Evolutionary conservation across 768 basidiomycete species (phyloP), one percentile per base, ranked within the genome.

Genomic region (Kwoniella sp.): DNA sequence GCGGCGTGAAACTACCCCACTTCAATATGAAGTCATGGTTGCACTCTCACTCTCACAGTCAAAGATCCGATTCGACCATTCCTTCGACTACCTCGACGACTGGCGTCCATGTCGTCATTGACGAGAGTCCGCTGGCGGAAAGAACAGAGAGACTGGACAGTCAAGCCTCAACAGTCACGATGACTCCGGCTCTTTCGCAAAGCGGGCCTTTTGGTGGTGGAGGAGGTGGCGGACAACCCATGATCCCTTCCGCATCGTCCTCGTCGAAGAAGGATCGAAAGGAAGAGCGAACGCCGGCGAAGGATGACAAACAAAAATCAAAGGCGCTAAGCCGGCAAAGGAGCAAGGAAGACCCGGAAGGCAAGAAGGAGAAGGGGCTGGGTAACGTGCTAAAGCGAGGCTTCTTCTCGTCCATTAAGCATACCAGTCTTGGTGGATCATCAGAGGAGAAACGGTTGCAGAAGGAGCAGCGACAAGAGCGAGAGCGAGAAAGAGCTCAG

Each of bases 301-400:
- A 60, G 37, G 64, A 65, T 3, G 64, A 63, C 1, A 46, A 46
- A 47, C 26, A 33, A 1, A 63, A 64, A 44, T 37, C 44, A 2
- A 55, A 57, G 27, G 26, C 22, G 6, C 51, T 58, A n/a, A 44
- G 46, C 19, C 51, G 68, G 25, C 63, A 61, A 10, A 40, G 56
- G 22, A 68, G 61, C 51, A 65, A 60, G 56, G 71, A 70, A 26
- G 58, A 53, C 29, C 64, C 60, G 17, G 67, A 68, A 47, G 65
- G 61, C 24, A 73, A 75, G 64, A 71, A 69, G 51, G 68, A 73
- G 30, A 71, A 67, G 36, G 44, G 51, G 2, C 53, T 78, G 13
- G 73, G 74, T 9, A 65, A 70, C 30, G 72, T 70, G 29, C 68
- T 80, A 55, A 80, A 77, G 64, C 60, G 74, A 19, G 73, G 69